These are phyloP conservation scores for Spiraea crenata DNA, from an alignment of 331 rosid genomes.

Conservation along the genomic window DNA sequence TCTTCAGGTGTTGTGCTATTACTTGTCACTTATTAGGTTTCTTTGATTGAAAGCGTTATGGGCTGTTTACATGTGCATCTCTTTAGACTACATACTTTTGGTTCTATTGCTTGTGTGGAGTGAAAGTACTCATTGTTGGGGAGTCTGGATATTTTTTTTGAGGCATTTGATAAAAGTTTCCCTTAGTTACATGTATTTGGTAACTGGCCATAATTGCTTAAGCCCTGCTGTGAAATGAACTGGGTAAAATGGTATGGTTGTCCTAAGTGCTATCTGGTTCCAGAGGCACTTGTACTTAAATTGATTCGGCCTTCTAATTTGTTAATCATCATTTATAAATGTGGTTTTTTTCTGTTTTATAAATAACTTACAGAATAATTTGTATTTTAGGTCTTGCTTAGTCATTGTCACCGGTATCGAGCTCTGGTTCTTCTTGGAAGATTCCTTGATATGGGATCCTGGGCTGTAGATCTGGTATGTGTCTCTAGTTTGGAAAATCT, in stretches of 20 bases:
- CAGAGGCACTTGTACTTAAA: not conserved
- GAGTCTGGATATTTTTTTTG: not conserved
- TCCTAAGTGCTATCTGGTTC: not conserved
- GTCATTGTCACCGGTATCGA: conserved; percentile 89
- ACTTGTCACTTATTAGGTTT: conserved; percentile 27
- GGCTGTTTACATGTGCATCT: conserved; percentile 22
- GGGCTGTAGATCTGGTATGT: conserved; percentile 98
- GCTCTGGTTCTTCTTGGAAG: conserved; percentile 94
- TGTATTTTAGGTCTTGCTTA: conserved; percentile 81
- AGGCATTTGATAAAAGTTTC: not conserved
- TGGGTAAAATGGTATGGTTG: not conserved
- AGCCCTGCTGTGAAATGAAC: conserved; percentile 3
- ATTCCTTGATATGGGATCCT: conserved; percentile 99
- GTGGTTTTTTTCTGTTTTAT: not conserved
- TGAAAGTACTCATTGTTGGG: not conserved
- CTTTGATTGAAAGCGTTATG: conserved; percentile 20
- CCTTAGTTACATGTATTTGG: not conserved
- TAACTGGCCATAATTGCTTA: not conserved
- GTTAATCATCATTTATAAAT: not conserved
- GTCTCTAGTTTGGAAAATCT: not conserved
- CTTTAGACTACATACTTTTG: conserved; percentile 22
- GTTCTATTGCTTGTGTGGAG: conserved; percentile 15
- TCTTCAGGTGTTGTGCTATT: conserved; percentile 76
- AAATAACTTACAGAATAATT: conserved; percentile 20
- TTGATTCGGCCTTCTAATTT: conserved; percentile 1